Percentiles rank a stretch among this genome's conserved stretches.
Conservation (phyloP, 2,329 filamentous ascomycete genomes). For the Canariomyces notabilis region DNA sequence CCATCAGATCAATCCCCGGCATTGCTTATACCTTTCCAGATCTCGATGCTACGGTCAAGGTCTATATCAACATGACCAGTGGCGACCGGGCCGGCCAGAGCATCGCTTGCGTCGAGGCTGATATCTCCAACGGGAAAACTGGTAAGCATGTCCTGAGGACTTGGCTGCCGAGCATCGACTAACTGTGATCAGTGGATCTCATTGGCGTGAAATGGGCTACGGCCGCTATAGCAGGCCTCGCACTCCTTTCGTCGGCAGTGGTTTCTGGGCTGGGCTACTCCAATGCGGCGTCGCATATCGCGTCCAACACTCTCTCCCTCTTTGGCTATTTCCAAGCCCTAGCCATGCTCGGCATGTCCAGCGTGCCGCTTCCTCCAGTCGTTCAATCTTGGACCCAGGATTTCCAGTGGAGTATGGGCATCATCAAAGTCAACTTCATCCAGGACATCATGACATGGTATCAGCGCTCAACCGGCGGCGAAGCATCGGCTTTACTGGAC, state of each 20-base stretch:
- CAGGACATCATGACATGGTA: constrained; percentile 83
- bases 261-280: constrained; percentile 79
- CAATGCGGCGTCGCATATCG: constrained; percentile 82
- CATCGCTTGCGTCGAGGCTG: constrained; percentile 74
- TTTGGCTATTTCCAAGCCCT: constrained; percentile 86
- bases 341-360: constrained; percentile 74
- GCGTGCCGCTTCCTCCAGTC: constrained; percentile 70
- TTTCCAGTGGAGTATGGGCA: constrained; percentile 89
- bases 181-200: constrained; percentile 54
- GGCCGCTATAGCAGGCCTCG: constrained; percentile 70
- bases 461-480: constrained; percentile 77
- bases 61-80: constrained; percentile 64
- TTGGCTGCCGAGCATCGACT: neutral
- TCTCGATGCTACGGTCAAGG: constrained; percentile 70
- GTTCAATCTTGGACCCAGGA: constrained; percentile 85
- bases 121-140: constrained; percentile 77
- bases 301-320: constrained; percentile 75
- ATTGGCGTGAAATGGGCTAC: constrained; percentile 76
- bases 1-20: constrained; percentile 60
- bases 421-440: constrained; percentile 73
- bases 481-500: constrained; percentile 67
- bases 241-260: constrained; percentile 71
- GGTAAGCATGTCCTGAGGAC: constrained; percentile 9
- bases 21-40: constrained; percentile 81
- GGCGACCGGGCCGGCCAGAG: constrained; percentile 41